Conservation (phyloP, 1,284 basidiomycete species). For the Microstroma glucosiphilum region DNA sequence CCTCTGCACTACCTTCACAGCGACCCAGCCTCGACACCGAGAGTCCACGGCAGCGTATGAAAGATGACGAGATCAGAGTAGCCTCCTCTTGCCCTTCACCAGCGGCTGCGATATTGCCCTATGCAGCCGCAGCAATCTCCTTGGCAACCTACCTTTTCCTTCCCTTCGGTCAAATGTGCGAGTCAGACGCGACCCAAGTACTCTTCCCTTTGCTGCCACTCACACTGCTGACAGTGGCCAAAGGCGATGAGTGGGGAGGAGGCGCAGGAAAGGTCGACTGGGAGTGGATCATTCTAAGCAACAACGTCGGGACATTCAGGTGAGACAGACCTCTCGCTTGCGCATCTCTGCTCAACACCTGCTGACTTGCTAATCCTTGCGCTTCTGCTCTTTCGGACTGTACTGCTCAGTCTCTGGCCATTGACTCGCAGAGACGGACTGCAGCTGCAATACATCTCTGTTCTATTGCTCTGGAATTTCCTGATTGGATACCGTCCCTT, state of each 20-base stretch:
- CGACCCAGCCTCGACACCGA: too few relatives aligned
- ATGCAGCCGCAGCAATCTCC: slow-evolving; percentile 42
- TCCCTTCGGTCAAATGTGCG: slow-evolving; percentile 58
- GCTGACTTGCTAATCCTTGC: slow-evolving; percentile 3
- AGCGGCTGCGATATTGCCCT: slow-evolving; percentile 53
- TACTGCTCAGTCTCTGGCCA: slow-evolving; percentile 71
- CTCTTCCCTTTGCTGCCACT: slow-evolving; percentile 79
- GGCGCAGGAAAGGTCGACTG: slow-evolving; percentile 59
- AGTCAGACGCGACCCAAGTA: slow-evolving; percentile 68
- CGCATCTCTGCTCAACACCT: too few relatives aligned
- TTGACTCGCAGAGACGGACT: slow-evolving; percentile 73
- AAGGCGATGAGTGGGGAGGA: slow-evolving; percentile 50
- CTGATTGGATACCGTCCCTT: slow-evolving; percentile 62
- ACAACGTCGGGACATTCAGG: slow-evolving; percentile 86
- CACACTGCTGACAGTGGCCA: slow-evolving; percentile 67
- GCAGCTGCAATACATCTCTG: slow-evolving; percentile 65
- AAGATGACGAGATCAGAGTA: slow-evolving; percentile 52
- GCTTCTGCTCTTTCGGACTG: too few relatives aligned
- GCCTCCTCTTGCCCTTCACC: slow-evolving; percentile 61
- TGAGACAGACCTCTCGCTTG: slow-evolving; percentile 48
- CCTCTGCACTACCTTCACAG: too few relatives aligned
- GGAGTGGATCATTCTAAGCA: slow-evolving; percentile 70
- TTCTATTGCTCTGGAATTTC: slow-evolving; percentile 71
- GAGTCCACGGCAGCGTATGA: too few relatives aligned
- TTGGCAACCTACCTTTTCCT: slow-evolving; percentile 82